Conservation (phyloP, 108 stramenopile genomes). For the Nitzschia inconspicua region DNA sequence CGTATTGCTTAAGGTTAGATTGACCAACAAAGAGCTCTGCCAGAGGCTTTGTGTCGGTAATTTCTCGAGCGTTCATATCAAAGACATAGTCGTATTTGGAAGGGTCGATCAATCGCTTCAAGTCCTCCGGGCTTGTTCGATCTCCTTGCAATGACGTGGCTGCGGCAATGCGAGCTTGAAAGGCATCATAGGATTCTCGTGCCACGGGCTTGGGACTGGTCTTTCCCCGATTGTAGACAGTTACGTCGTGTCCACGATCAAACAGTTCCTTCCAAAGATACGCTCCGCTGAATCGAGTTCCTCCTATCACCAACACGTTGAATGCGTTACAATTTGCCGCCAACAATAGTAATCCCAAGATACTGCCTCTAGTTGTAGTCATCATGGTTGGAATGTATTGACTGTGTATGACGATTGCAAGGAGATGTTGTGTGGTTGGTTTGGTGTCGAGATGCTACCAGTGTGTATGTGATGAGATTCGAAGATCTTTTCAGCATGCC, state of each 20-base stretch:
- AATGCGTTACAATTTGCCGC: slow-evolving; percentile 7
- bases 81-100: slow-evolving; percentile 32
- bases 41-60: slow-evolving; percentile 21
- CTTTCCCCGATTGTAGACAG: slow-evolving; percentile 34
- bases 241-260: slow-evolving; percentile 25
- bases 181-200: slow-evolving; percentile 17
- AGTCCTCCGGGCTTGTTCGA: slow-evolving; percentile 19
- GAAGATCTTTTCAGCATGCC: too few species aligned
- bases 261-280: slow-evolving; percentile 33
- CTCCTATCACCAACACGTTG: slow-evolving; percentile 33
- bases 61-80: slow-evolving; percentile 38
- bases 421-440: too few species aligned
- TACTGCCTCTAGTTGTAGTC: too few species aligned
- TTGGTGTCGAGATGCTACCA: too few species aligned
- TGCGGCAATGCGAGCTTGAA: slow-evolving; percentile 24
- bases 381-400: too few species aligned
- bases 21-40: slow-evolving; percentile 21
- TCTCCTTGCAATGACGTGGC: slow-evolving; percentile 20
- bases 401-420: too few species aligned
- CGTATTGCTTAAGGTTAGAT: slow-evolving; percentile 26
- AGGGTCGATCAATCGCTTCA: slow-evolving; percentile 24
- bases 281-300: slow-evolving; percentile 35
- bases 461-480: too few species aligned
- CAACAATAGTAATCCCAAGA: background rate
- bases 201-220: slow-evolving; percentile 22